phyloP scores from a whole-genome alignment of 352 stramenopile genomes.

The Bremia lactucae region DNA sequence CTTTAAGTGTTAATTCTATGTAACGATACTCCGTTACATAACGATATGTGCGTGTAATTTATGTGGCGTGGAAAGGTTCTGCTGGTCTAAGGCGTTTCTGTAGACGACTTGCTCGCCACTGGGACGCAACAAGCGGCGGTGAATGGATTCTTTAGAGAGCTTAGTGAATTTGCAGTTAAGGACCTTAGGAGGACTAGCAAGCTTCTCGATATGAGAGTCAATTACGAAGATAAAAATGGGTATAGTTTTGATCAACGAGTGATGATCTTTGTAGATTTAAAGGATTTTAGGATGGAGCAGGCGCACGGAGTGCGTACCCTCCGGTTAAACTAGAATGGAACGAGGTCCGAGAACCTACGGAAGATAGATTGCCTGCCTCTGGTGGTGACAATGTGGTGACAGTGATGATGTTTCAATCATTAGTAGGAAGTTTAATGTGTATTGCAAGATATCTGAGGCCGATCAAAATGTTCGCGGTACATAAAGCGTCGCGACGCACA shows the following conservation, averaged over 20 bases:
- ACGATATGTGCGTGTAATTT: too few species aligned
- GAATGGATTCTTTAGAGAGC: neutral
- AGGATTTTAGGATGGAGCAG: neutral
- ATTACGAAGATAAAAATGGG: neutral
- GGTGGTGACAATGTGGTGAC: neutral
- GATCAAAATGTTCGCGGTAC: neutral
- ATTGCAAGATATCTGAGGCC: neutral
- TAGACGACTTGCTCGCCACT: neutral
- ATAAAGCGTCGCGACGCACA: neutral
- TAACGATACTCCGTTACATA: too few species aligned
- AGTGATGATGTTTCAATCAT: neutral
- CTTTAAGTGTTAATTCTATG: too few species aligned
- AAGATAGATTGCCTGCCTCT: neutral
- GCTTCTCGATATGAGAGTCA: neutral
- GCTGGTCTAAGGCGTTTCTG: neutral
- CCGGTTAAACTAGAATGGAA: too few species aligned
- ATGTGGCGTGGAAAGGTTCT: too few species aligned
- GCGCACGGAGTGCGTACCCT: too few species aligned
- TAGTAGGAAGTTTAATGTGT: neutral
- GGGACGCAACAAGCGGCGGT: too few species aligned
- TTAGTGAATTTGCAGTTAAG: neutral
- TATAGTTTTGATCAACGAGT: neutral
- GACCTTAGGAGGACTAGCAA: neutral
- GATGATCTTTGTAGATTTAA: neutral
- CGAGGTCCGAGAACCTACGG: neutral